These are phyloP conservation scores for Saccharum officinarum DNA, from an alignment of 176 grass and related monocot genomes.

Conservation along the genomic window DNA sequence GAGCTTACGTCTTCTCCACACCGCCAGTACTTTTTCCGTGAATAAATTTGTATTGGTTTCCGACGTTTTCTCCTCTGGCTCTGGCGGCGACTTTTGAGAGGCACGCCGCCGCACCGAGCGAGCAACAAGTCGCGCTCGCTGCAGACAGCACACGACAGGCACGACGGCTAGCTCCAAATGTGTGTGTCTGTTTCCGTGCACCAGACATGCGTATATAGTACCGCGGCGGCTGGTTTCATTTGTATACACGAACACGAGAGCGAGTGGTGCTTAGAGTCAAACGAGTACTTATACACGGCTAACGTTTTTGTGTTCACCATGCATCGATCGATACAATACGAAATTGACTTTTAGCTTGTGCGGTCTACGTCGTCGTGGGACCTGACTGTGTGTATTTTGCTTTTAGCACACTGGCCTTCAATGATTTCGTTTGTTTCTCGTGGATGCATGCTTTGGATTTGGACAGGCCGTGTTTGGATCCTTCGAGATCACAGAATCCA, in stretches of 20 bases:
- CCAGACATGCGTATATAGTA: not conserved
- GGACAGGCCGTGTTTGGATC: too few species aligned
- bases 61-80: not conserved
- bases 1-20: not conserved
- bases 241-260: not conserved
- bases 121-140: not conserved
- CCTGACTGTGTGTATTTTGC: not conserved
- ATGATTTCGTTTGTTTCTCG: not conserved
- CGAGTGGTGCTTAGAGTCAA: not conserved
- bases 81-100: not conserved
- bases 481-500: too few species aligned
- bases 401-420: not conserved
- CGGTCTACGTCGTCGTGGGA: not conserved
- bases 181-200: slow-evolving; percentile 27
- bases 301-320: not conserved
- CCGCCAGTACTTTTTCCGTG: not conserved
- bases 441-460: not conserved
- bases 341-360: not conserved
- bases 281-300: not conserved
- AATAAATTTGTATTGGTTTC: not conserved
- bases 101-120: too few species aligned
- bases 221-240: not conserved
- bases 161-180: not conserved
- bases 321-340: not conserved
- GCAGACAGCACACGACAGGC: not conserved